phyloP scores from a whole-genome alignment of 495 filamentous ascomycete species.

The Bathelium albidoporum region DNA sequence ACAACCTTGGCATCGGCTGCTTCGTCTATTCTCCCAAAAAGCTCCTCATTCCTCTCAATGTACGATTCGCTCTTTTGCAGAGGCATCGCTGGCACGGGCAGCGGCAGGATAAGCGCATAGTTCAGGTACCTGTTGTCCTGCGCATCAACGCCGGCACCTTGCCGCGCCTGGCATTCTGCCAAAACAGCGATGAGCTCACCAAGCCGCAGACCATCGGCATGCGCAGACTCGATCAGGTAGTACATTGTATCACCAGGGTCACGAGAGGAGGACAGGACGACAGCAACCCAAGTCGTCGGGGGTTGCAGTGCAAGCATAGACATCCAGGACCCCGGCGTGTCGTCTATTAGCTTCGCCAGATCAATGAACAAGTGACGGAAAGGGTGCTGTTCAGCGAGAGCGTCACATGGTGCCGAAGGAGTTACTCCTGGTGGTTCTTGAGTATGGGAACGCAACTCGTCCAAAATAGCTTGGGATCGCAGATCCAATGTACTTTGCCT shows the following conservation, averaged over 20 bases:
- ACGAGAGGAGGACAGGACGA: background rate
- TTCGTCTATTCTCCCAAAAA: background rate
- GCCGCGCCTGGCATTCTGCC: background rate
- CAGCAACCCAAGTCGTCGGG: background rate
- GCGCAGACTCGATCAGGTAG: background rate
- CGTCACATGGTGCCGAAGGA: background rate
- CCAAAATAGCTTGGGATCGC: background rate
- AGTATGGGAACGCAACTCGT: background rate
- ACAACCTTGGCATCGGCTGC: background rate
- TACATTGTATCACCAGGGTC: background rate
- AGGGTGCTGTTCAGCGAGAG: background rate
- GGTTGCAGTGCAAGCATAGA: background rate
- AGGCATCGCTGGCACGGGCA: background rate
- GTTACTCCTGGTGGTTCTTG: background rate
- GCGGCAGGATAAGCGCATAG: background rate
- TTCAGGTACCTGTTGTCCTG: background rate
- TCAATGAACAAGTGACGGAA: background rate
- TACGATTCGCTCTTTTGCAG: background rate
- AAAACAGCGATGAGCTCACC: background rate
- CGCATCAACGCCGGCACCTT: background rate
- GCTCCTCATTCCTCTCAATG: background rate
- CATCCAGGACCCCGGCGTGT: background rate
- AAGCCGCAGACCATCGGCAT: background rate
- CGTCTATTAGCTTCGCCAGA: background rate
- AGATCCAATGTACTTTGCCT: background rate